phyloP scores from a whole-genome alignment of 1,139 yeast genomes.

The Lodderomyces orthopsilosis region DNA sequence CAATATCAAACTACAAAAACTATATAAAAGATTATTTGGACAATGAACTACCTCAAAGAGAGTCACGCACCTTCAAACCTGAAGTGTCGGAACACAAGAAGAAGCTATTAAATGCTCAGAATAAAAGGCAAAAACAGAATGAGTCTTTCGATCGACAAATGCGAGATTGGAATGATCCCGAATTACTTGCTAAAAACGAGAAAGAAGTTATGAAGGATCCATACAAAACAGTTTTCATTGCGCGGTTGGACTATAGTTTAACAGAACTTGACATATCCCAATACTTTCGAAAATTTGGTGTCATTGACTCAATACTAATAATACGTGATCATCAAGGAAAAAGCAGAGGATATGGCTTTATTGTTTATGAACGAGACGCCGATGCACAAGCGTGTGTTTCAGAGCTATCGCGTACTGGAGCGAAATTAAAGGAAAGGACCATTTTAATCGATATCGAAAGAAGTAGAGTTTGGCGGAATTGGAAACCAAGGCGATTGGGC shows the following conservation, averaged over 20 bases:
- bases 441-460: slow-evolving; percentile 81
- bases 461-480: slow-evolving; percentile 68
- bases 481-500: slow-evolving; percentile 76
- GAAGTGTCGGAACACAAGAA: slow-evolving; percentile 13
- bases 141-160: slow-evolving; percentile 37
- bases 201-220: slow-evolving; percentile 67
- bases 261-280: slow-evolving; percentile 69
- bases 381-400: slow-evolving; percentile 61
- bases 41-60: slow-evolving; percentile 17
- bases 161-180: slow-evolving; percentile 45
- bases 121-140: slow-evolving; percentile 25
- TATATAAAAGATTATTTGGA: slow-evolving; percentile 30
- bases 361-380: slow-evolving; percentile 60
- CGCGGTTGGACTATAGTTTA: slow-evolving; percentile 63
- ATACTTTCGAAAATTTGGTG: slow-evolving; percentile 64
- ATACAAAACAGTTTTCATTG: slow-evolving; percentile 71
- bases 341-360: slow-evolving; percentile 82
- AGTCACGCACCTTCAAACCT: slow-evolving; percentile 3
- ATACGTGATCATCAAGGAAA: slow-evolving; percentile 57
- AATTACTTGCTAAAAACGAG: slow-evolving; percentile 51
- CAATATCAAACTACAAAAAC: slow-evolving; percentile 43
- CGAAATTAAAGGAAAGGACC: slow-evolving; percentile 39
- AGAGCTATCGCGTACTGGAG: slow-evolving; percentile 54
- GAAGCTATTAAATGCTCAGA: slow-evolving; percentile 14
- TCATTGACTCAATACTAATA: slow-evolving; percentile 63